phyloP scores from a whole-genome alignment of 805 yeast genomes.

The Schwanniomyces occidentalis region DNA sequence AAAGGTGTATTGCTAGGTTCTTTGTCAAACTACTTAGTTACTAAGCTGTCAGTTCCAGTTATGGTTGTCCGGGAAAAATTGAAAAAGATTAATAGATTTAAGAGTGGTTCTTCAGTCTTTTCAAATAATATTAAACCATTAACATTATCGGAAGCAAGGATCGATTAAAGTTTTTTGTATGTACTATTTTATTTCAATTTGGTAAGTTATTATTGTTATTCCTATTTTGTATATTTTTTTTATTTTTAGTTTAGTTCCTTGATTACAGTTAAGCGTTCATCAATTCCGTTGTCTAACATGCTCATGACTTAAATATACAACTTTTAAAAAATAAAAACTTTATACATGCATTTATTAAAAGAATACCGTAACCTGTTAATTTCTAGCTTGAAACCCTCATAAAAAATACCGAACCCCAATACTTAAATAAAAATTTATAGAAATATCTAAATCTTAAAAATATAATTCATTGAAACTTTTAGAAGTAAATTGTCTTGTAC shows the following conservation, averaged over 20 bases:
- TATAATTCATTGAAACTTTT: constrained; percentile 57
- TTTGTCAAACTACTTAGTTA: constrained; percentile 68
- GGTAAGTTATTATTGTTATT: too few species aligned
- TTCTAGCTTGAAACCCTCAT: too few species aligned
- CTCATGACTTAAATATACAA: constrained; percentile 3
- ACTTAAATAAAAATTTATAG: too few species aligned
- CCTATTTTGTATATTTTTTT: too few species aligned
- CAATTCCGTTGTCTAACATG: too few species aligned
- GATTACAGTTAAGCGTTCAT: too few species aligned
- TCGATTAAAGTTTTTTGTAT: constrained; percentile 27
- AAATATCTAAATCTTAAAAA: too few species aligned
- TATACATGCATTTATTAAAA: too few species aligned
- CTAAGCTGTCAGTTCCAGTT: constrained; percentile 71
- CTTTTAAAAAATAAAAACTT: too few species aligned
- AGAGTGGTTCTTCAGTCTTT: constrained; percentile 48
- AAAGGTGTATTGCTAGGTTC: constrained; percentile 76
- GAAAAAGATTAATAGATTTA: constrained; percentile 64
- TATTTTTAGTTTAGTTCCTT: too few species aligned
- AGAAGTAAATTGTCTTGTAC: constrained; percentile 46
- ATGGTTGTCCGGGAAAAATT: constrained; percentile 77
- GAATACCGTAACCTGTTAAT: too few species aligned
- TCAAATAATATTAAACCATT: constrained; percentile 57
- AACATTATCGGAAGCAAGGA: constrained; percentile 48
- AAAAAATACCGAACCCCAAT: too few species aligned
- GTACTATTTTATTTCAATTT: neutral